Conservation (phyloP, 352 stramenopile species). For the Thraustochytrium striatum region DNA sequence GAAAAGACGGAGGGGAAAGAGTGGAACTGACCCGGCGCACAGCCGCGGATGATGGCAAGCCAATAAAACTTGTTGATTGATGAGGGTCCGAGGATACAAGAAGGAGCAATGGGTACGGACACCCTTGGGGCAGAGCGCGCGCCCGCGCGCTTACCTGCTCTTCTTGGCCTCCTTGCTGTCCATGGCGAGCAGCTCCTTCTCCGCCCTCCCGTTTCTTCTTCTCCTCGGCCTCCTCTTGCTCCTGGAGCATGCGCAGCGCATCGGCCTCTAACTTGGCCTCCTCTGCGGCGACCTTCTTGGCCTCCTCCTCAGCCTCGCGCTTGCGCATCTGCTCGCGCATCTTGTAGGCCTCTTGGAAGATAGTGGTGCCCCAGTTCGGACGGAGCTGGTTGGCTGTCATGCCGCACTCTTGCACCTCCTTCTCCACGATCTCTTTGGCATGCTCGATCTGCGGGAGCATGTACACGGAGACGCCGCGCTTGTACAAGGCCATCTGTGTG, state of each 20-base stretch:
- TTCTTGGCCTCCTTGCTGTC: not conserved
- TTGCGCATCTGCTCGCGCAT: not conserved
- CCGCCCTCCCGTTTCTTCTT: not conserved
- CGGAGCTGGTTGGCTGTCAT: constrained; percentile 16
- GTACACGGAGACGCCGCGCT: constrained; percentile 32
- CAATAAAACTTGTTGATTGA: too few species aligned
- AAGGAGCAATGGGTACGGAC: too few species aligned
- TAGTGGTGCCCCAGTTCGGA: constrained; percentile 9
- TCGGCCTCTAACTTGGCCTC: constrained; percentile 11
- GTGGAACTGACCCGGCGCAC: too few species aligned
- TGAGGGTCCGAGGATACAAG: too few species aligned
- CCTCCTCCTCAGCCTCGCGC: not conserved
- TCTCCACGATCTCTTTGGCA: constrained; percentile 8
- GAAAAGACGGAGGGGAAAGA: too few species aligned
- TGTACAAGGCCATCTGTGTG: constrained; percentile 33
- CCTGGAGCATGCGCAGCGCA: not conserved
- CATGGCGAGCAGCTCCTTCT: not conserved
- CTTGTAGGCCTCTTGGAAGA: constrained; percentile 45
- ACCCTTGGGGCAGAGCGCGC: too few species aligned
- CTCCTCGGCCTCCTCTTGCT: constrained; percentile 33
- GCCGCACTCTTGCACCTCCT: constrained; percentile 42
- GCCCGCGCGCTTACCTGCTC: not conserved
- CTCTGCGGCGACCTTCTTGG: not conserved
- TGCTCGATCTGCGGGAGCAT: constrained; percentile 38
- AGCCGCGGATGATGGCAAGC: too few species aligned